phyloP scores from a whole-genome alignment of 768 basidiomycete species.

The Crepidotus variabilis region DNA sequence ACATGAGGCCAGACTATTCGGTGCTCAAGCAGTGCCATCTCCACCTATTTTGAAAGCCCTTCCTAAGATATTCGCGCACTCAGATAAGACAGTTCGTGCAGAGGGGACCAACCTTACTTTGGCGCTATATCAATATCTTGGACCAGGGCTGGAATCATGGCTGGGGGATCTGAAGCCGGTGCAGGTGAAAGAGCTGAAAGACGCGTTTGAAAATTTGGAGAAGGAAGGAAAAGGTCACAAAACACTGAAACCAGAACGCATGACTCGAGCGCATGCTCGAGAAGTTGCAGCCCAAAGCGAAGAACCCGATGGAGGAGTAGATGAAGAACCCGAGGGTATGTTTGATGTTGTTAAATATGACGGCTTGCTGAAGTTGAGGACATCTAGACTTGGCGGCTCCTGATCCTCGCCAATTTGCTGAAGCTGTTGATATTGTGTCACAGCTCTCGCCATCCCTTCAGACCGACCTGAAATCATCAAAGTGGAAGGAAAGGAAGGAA shows the following conservation, averaged over 20 bases:
- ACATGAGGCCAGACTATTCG: constrained; percentile 59
- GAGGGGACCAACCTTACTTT: constrained; percentile 82
- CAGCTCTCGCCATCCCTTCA: constrained; percentile 77
- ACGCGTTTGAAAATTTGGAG: constrained; percentile 82
- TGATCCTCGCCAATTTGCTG: constrained; percentile 78
- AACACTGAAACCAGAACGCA: constrained; percentile 69
- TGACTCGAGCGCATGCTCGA: constrained; percentile 73
- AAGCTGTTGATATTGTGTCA: constrained; percentile 73
- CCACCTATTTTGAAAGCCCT: constrained; percentile 81
- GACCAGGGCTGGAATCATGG: constrained; percentile 77
- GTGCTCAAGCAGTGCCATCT: constrained; percentile 67
- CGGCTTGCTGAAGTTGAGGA: background rate
- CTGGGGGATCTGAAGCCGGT: constrained; percentile 92
- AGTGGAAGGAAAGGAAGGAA: constrained; percentile 98
- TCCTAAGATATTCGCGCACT: constrained; percentile 92
- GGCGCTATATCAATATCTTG: constrained; percentile 82
- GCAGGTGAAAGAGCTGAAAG: constrained; percentile 93
- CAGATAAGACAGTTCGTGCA: constrained; percentile 91
- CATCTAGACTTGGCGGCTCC: constrained; percentile 46
- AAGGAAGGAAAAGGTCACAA: constrained; percentile 85
- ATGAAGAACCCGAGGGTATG: constrained; percentile 47
- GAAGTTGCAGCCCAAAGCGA: constrained; percentile 53
- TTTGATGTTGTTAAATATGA: background rate
- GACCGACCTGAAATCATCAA: constrained; percentile 76
- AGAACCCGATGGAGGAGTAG: constrained; percentile 30